Conservation (phyloP, 805 yeast genomes). For the Suhomyces kilbournensis region DNA sequence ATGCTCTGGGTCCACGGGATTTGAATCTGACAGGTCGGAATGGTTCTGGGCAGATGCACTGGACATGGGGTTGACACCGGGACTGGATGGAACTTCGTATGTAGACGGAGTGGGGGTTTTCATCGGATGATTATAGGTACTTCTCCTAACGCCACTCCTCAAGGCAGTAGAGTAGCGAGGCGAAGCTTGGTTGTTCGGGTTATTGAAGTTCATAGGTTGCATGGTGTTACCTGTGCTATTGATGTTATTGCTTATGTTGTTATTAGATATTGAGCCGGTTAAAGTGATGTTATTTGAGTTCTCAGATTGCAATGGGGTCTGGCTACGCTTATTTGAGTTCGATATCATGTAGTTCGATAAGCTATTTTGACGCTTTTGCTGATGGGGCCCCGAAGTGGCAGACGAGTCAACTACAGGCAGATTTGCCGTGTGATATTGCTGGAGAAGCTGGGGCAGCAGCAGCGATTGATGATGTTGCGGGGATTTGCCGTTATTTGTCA, state of each 20-base stretch:
- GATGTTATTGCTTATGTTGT: neutral
- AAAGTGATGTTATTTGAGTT: conserved; percentile 9
- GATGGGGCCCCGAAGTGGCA: conserved; percentile 7
- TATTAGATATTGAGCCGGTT: conserved; percentile 13
- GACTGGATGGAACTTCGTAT: conserved; percentile 41
- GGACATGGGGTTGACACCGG: conserved; percentile 28
- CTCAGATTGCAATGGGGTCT: conserved; percentile 19
- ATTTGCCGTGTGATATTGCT: neutral
- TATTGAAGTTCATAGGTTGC: neutral
- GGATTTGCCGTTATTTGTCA: conserved; percentile 2
- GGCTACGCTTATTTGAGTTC: conserved; percentile 35
- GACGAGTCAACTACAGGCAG: neutral
- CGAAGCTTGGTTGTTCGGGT: neutral
- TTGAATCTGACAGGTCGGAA: conserved; percentile 41
- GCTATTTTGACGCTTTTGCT: conserved; percentile 42
- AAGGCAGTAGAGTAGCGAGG: neutral
- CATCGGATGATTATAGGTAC: conserved; percentile 12
- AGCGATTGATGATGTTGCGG: neutral
- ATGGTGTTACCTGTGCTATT: neutral
- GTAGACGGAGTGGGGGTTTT: conserved; percentile 42
- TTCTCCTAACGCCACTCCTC: conserved; percentile 13
- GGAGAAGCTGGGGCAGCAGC: neutral
- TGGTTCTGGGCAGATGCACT: conserved; percentile 27
- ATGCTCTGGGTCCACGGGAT: conserved; percentile 21
- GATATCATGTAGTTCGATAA: conserved; percentile 30